Base-by-base conservation (phyloP, 1,284 basidiomycete genomes). In the Sporisorium sorghi region DNA sequence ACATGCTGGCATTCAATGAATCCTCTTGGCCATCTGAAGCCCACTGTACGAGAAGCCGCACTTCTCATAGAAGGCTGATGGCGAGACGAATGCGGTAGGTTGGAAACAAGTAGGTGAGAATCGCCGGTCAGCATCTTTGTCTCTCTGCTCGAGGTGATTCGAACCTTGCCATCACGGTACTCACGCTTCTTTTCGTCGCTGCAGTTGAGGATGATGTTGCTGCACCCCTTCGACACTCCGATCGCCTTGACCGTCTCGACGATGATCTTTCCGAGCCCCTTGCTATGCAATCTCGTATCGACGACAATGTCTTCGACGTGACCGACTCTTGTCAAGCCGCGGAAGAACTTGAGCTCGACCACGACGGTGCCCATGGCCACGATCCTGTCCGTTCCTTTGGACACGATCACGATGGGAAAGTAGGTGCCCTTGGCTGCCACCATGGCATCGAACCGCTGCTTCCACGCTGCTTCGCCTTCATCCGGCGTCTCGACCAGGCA, bases 251-350 rank as follows among this genome's bases (percentile, higher is more conserved):
- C 88, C 5, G 91, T 91, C 76, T 93, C 88, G 82, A 99, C 95
- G 76, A 98, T 88, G 77, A 91, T 88, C 85, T 93, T 86, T 0
- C 96, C 96, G 23, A 99, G 88, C 82, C 92, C 92, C 86, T 91
- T 92, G 51, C 96, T 95, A 86, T 96, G 93, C 85, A 91, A 89
- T 42, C 85, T 87, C 85, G 91, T 90, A 85, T 92, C 90, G 9
- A 98, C 94, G 1, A 93, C 94, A 74, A 99, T 97, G 84, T 99
- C 96, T 86, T 99, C 96, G 71, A 99, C 95, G 83, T 99, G 96
- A 0, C 93, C 96, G 9, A 94, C 92, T 60, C 88, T 87, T 24
- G 92, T 93, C 24, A 92, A 87, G 5, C 89, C 90, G 26, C 94
- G 89, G 28, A 94, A 87, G 88, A 98, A 97, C 87, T 99, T 98